A percentile compares a stretch with the other conserved stretches of the same genome.
phyloP scores from a whole-genome alignment of 2,329 filamentous ascomycete species.

The Phymatotrichopsis omnivora region DNA sequence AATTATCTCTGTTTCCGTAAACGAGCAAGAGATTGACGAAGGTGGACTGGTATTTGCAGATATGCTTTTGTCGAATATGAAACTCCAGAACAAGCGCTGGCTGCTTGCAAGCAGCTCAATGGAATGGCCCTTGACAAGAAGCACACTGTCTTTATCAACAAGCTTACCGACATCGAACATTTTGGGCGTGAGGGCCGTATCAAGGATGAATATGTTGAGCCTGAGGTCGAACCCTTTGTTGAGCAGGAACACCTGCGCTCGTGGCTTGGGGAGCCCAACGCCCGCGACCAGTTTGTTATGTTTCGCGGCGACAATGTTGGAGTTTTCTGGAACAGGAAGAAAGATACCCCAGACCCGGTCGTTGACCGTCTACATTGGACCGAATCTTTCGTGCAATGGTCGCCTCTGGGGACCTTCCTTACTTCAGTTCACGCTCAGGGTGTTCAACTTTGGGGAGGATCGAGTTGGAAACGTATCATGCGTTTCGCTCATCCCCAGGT shows the following conservation, averaged over 20 bases:
- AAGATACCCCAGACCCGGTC: conserved; percentile 73
- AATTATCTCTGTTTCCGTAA: conserved; percentile 23
- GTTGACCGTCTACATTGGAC: conserved; percentile 96
- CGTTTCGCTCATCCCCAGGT: conserved; percentile 92
- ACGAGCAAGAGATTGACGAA: conserved; percentile 8
- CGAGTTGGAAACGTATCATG: conserved; percentile 79
- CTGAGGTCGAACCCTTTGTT: conserved; percentile 70
- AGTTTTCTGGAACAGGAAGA: conserved; percentile 98
- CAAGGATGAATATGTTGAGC: conserved; percentile 78
- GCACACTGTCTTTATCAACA: conserved; percentile 92
- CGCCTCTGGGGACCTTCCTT: conserved; percentile 83
- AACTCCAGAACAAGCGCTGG: conserved; percentile 76
- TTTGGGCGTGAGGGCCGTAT: conserved; percentile 89
- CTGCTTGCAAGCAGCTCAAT: conserved; percentile 81
- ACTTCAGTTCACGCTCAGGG: conserved; percentile 92
- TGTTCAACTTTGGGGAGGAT: conserved; percentile 92
- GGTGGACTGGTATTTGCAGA: conserved; percentile 39
- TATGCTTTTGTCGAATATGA: conserved; percentile 98
- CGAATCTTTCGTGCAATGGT: conserved; percentile 97
- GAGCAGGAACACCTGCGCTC: conserved; percentile 92
- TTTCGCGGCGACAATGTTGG: conserved; percentile 85
- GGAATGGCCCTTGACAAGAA: conserved; percentile 86
- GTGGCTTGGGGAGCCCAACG: conserved; percentile 80
- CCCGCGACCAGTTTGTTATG: conserved; percentile 91
- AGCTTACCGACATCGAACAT: conserved; percentile 93